Evolutionary conservation across 768 basidiomycete genomes (phyloP).

Genomic region (Leccinum ochraceum): DNA sequence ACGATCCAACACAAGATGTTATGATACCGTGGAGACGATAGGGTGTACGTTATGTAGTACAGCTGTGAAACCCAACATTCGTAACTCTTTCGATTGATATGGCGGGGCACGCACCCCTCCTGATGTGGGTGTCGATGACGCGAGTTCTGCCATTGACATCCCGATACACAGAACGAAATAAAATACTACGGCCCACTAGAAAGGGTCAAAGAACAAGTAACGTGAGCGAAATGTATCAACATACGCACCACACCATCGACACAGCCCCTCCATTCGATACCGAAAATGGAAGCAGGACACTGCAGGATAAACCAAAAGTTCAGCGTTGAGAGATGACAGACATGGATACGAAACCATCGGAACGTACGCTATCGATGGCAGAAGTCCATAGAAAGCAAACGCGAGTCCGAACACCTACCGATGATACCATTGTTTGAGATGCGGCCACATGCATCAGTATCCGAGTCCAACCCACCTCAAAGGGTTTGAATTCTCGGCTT

Average conservation of each 20-base stretch:
- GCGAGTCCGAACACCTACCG: slow-evolving; percentile 65
- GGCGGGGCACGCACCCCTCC: slow-evolving; percentile 33
- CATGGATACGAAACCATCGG: slow-evolving; percentile 13
- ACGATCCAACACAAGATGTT: slow-evolving; percentile 67
- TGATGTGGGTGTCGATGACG: slow-evolving; percentile 40
- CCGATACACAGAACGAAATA: slow-evolving; percentile 39
- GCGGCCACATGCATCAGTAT: not conserved
- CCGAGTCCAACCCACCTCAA: slow-evolving; percentile 24
- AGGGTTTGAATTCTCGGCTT: slow-evolving; percentile 31
- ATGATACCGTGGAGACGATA: slow-evolving; percentile 53
- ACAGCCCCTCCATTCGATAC: slow-evolving; percentile 48
- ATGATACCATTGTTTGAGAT: not conserved
- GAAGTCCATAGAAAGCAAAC: slow-evolving; percentile 67
- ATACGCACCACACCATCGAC: slow-evolving; percentile 44
- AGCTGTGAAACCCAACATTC: slow-evolving; percentile 33
- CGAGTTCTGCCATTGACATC: slow-evolving; percentile 39
- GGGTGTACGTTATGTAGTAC: slow-evolving; percentile 65
- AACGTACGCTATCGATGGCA: slow-evolving; percentile 59
- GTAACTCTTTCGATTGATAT: not conserved
- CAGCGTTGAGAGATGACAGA: not conserved
- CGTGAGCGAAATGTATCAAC: slow-evolving; percentile 6
- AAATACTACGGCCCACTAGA: slow-evolving; percentile 38
- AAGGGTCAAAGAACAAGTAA: not conserved
- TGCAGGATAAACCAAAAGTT: slow-evolving; percentile 12
- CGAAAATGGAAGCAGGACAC: slow-evolving; percentile 44